Evolutionary conservation across 169 alveolate species (phyloP).

Genomic region (Cryptosporidium viatorum): DNA sequence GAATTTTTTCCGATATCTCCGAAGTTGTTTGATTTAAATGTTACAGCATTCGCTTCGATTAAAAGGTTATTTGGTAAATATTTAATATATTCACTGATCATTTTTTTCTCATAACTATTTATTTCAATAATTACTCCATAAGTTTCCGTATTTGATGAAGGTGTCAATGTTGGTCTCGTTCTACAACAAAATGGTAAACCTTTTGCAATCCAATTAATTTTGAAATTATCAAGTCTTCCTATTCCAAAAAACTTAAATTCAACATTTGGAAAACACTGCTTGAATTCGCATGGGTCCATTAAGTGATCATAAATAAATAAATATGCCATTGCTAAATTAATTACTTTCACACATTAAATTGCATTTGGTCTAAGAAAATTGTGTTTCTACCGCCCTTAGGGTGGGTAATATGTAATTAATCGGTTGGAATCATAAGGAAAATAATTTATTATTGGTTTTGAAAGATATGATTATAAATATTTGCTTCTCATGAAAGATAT

Average conservation of each 20-base stretch:
- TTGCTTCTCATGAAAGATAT: background rate
- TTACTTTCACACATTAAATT: background rate
- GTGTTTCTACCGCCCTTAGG: background rate
- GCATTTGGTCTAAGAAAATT: background rate
- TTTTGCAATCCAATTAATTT: slow-evolving; percentile 34
- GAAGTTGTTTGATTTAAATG: background rate
- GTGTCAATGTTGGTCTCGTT: slow-evolving; percentile 33
- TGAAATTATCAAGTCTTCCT: slow-evolving; percentile 29
- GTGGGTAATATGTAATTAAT: background rate
- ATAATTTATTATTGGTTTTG: background rate
- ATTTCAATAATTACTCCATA: slow-evolving; percentile 33
- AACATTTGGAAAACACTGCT: slow-evolving; percentile 27
- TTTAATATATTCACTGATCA: background rate
- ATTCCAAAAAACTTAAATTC: slow-evolving; percentile 15
- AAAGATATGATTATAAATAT: too few relatives aligned
- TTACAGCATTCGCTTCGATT: background rate
- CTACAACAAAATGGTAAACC: slow-evolving; percentile 69
- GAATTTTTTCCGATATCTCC: background rate
- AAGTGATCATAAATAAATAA: slow-evolving; percentile 66
- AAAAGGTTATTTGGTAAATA: slow-evolving; percentile 20
- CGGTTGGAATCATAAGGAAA: background rate
- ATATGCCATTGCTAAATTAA: background rate
- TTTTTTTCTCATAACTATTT: background rate
- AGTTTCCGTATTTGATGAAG: background rate
- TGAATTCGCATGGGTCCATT: slow-evolving; percentile 59